A percentile compares a stretch with the other conserved stretches of the same genome.
phyloP scores from a whole-genome alignment of 2,329 filamentous ascomycete genomes.

The Aureobasidium sp. region DNA sequence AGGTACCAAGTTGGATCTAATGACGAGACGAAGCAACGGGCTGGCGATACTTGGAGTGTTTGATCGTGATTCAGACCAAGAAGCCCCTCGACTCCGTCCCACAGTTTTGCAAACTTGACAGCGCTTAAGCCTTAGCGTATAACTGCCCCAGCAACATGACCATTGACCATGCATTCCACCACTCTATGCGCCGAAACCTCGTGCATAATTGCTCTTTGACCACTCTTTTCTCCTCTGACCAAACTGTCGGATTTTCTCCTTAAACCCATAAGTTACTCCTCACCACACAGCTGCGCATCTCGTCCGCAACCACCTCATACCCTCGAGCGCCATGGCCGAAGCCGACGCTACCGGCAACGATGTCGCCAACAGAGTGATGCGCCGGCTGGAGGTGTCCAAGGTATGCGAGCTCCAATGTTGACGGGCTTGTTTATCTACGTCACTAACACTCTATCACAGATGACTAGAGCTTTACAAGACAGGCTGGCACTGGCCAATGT shows the following conservation, averaged over 20 bases:
- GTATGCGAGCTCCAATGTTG: slow-evolving; percentile 19
- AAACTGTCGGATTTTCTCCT: slow-evolving; percentile 11
- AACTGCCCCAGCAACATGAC: slow-evolving; percentile 5
- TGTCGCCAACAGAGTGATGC: slow-evolving; percentile 30
- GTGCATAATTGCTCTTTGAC: slow-evolving; percentile 14
- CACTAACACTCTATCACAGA: slow-evolving; percentile 46
- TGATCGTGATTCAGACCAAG: neutral
- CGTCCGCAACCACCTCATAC: neutral
- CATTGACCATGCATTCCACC: neutral
- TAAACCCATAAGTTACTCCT: neutral
- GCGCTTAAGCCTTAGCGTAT: slow-evolving; percentile 7
- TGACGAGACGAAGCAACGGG: slow-evolving; percentile 6
- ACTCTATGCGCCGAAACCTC: slow-evolving; percentile 8
- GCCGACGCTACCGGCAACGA: slow-evolving; percentile 17
- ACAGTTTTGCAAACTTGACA: slow-evolving; percentile 8
- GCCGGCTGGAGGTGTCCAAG: slow-evolving; percentile 33
- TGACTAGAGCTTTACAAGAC: slow-evolving; percentile 86
- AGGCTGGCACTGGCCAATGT: slow-evolving; percentile 91
- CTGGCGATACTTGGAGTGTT: neutral
- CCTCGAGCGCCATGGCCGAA: slow-evolving; percentile 4
- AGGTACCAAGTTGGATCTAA: neutral
- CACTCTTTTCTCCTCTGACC: slow-evolving; percentile 14
- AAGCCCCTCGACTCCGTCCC: slow-evolving; percentile 4
- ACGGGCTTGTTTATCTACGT: slow-evolving; percentile 9
- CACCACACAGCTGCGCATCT: neutral